Base-by-base conservation (phyloP, 2,329 filamentous ascomycete genomes). In the Aplosporella prunicola region DNA sequence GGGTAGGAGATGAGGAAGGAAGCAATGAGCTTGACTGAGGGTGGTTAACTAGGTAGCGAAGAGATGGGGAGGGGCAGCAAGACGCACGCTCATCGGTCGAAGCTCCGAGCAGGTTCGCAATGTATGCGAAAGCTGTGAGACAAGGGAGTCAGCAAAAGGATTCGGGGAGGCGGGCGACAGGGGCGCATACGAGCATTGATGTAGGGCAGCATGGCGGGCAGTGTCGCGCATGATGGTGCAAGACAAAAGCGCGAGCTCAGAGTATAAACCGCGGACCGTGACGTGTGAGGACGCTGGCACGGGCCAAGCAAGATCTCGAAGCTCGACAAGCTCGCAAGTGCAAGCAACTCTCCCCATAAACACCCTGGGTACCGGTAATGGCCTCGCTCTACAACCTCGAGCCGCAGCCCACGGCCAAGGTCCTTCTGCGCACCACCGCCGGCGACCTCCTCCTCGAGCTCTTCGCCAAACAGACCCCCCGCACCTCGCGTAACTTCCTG, bases 1-100 rank as follows among this genome's bases (percentile, higher is more conserved):
- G 91, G 91, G 55, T 93, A 98, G 9, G 91, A 96, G 25, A 94
- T 62, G 32, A 98, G 70, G 60, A 96, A 93, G 5, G 84, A 86
- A 56, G 79, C 80, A 51, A 95, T 81, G 50, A 96, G 81, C 61
- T 98, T 98, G 49, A 98, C 88, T 95, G 50, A 40, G 32, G n/a
- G 20, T 33, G n/a, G 34, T 54, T 40, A 52, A 20, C 13, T 26
- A 36, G 34, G 24, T 31, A 30, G 17, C 20, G 20, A 27, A 15
- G 34, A 33, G n/a, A 15, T 25, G 31, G 11, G 17, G 24, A 13
- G 24, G 30, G 16, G 5, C 8, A 18, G 23, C 30, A n/a, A 34
- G 13, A 43, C 68, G 49, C 63, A 79, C 76, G 58, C 53, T 82
- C 78, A 58, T 82, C 79, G 42, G 72, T 57, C 14, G 78, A 78